Percentiles rank a stretch among this genome's conserved stretches.
These are phyloP conservation scores for Oryza officinalis DNA, from an alignment of 176 grass and related monocot species.

Conservation along the genomic window DNA sequence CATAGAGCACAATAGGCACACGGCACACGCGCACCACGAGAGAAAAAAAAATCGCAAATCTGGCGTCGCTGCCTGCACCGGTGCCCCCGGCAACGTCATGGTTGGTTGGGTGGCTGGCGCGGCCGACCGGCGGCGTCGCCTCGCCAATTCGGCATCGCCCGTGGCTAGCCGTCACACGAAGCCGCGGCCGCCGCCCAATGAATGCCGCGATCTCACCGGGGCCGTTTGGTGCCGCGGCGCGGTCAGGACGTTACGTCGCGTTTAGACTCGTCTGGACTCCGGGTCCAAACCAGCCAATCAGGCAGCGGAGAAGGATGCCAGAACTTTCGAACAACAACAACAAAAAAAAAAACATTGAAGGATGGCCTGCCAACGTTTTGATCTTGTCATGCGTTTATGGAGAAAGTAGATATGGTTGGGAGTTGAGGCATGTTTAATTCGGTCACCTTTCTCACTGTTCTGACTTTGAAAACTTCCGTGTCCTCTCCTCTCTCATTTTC, in stretches of 20 bases:
- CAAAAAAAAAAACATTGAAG: not conserved
- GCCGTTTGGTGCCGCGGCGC: constrained; percentile 17
- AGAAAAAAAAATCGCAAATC: not conserved
- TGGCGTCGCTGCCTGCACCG: not conserved
- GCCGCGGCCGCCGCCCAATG: constrained; percentile 26
- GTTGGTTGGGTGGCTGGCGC: not conserved
- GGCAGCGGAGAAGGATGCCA: not conserved
- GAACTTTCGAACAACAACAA: not conserved
- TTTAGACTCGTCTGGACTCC: constrained; percentile 15
- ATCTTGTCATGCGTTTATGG: constrained; percentile 23
- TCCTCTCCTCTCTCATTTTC: not conserved
- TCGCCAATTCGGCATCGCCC: not conserved
- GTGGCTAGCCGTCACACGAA: constrained; percentile 12
- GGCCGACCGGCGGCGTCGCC: not conserved
- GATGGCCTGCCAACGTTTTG: not conserved
- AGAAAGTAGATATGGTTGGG: constrained; percentile 32
- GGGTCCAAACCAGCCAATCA: not conserved
- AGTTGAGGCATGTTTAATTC: constrained; percentile 33
- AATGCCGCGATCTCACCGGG: constrained; percentile 12
- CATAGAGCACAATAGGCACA: too few relatives aligned
- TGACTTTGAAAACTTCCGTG: not conserved
- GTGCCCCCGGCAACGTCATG: too few relatives aligned
- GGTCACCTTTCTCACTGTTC: constrained; percentile 9
- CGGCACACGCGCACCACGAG: too few relatives aligned
- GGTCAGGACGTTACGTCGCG: constrained; percentile 28